Percentiles rank a stretch among this genome's conserved stretches.
Evolutionary conservation across 2,329 filamentous ascomycete genomes (phyloP).

Genomic region (Calonectria montana): DNA sequence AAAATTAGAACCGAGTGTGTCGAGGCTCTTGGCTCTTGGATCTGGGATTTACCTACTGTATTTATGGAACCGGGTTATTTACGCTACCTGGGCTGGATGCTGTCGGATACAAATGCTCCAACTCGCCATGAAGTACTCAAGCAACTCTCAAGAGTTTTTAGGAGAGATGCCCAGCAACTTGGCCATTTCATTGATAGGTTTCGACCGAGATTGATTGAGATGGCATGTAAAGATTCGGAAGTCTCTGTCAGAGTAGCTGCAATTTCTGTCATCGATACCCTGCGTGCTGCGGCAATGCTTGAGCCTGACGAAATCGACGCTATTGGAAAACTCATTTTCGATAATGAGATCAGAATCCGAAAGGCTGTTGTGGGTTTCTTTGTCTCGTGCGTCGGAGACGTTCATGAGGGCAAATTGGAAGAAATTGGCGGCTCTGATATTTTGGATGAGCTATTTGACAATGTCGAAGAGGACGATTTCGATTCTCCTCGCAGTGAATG

Average conservation of each 20-base stretch:
- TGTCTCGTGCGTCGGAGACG: conserved; percentile 84
- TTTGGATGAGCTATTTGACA: conserved; percentile 77
- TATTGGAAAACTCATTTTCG: conserved; percentile 89
- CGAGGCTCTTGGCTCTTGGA: conserved; percentile 88
- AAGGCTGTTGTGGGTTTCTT: conserved; percentile 94
- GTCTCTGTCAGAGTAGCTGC: conserved; percentile 81
- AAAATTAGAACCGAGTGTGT: conserved; percentile 91
- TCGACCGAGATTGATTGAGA: conserved; percentile 87
- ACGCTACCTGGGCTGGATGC: conserved; percentile 93
- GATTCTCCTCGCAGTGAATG: conserved; percentile 83
- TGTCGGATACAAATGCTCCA: conserved; percentile 81
- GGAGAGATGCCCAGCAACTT: conserved; percentile 82
- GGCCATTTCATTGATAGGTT: conserved; percentile 96
- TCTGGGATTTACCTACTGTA: conserved; percentile 82
- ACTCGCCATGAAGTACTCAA: conserved; percentile 88
- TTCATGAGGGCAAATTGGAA: conserved; percentile 82
- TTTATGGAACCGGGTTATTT: conserved; percentile 94
- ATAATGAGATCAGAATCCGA: conserved; percentile 84
- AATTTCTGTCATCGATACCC: conserved; percentile 83
- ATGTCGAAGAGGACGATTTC: conserved; percentile 79
- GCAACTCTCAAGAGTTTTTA: conserved; percentile 84
- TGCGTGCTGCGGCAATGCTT: conserved; percentile 86
- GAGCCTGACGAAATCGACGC: conserved; percentile 93
- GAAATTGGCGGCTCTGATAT: conserved; percentile 84
- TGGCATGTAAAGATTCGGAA: conserved; percentile 89